Conservation (phyloP, 441 rosid species). For the Erysimum cheiri region DNA sequence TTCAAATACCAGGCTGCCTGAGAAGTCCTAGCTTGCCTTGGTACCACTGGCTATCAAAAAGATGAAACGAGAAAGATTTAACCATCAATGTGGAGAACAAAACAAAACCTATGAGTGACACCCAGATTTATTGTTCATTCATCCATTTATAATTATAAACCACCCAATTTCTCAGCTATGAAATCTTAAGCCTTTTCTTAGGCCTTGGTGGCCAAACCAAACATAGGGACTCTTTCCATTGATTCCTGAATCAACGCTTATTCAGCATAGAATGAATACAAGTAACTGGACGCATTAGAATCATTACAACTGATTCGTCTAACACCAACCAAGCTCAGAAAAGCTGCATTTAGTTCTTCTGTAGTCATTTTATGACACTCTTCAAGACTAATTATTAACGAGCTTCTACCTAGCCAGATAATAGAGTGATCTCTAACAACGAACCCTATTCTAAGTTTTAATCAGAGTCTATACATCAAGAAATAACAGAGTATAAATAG, state of each 20-base stretch:
- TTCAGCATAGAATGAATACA: background rate
- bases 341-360: background rate
- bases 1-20: conserved; percentile 50
- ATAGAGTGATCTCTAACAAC: conserved; percentile 18
- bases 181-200: conserved; percentile 4
- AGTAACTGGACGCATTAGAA: background rate
- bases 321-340: background rate
- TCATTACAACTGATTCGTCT: background rate
- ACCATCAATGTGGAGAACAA: conserved; percentile 4
- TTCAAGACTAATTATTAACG: conserved; percentile 2
- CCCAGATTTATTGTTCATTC: background rate
- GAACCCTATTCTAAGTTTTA: background rate
- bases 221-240: background rate
- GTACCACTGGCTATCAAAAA: conserved; percentile 47
- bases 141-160: background rate
- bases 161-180: background rate
- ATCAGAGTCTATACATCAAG: background rate
- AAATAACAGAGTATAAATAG: background rate
- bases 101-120: conserved; percentile 2
- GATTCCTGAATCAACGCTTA: background rate
- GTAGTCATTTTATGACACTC: background rate
- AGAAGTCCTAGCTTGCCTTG: conserved; percentile 44
- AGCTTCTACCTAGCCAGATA: conserved; percentile 21
- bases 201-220: conserved; percentile 9
- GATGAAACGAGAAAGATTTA: background rate